phyloP scores from a whole-genome alignment of 768 basidiomycete species.

The Clitopilus hobsonii region DNA sequence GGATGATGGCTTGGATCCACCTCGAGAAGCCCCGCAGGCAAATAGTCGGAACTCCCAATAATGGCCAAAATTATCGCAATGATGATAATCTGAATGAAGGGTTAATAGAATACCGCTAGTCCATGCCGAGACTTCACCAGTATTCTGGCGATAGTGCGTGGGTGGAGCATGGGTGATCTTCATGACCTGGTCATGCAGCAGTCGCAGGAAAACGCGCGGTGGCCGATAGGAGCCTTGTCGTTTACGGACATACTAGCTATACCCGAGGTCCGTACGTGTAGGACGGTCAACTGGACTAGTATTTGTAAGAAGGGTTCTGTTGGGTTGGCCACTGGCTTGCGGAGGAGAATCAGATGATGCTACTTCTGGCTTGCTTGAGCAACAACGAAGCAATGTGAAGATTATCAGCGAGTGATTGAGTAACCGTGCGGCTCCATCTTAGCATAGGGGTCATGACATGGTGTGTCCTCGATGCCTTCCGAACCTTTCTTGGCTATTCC shows the following conservation, averaged over 20 bases:
- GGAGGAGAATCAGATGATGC: background rate
- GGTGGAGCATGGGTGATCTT: no score
- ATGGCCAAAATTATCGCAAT: background rate
- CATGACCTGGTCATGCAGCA: no score
- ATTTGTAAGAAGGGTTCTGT: background rate
- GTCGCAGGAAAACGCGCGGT: no score
- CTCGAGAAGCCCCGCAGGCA: background rate
- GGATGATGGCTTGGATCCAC: background rate
- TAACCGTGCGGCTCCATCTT: background rate
- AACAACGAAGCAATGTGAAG: background rate
- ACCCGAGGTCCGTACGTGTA: background rate
- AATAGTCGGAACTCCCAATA: background rate
- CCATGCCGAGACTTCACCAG: background rate
- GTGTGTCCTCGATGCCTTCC: no score
- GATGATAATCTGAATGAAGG: background rate
- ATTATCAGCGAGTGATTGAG: background rate
- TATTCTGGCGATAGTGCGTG: background rate
- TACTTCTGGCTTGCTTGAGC: background rate
- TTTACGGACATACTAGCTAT: background rate
- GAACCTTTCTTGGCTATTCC: no score
- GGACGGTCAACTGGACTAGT: background rate
- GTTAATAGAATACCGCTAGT: background rate
- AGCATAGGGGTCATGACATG: background rate
- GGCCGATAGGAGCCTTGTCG: no score
- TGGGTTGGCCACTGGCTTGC: background rate